phyloP scores from a whole-genome alignment of 768 basidiomycete species.

The Rhizopogon vinicolor region DNA sequence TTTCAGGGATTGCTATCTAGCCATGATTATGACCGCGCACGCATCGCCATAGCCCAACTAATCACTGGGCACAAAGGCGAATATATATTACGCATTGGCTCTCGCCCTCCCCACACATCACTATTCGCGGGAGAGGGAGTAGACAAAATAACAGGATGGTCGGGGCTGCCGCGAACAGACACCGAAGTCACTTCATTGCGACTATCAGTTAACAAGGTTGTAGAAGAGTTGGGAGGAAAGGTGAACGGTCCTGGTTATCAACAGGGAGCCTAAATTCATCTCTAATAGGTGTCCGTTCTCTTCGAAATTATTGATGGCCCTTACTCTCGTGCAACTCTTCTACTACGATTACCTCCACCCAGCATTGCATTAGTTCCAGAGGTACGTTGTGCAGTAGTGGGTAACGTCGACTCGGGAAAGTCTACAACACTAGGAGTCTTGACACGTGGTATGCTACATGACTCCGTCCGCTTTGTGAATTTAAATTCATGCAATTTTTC shows the following conservation, averaged over 20 bases:
- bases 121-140: conserved; percentile 52
- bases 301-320: conserved; percentile 36
- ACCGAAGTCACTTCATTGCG: conserved; percentile 49
- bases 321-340: conserved; percentile 52
- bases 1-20: conserved; percentile 39
- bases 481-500: not conserved
- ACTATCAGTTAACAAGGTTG: conserved; percentile 39
- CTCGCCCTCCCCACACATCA: conserved; percentile 51
- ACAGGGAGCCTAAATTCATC: not conserved
- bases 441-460: conserved; percentile 64
- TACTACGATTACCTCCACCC: conserved; percentile 73
- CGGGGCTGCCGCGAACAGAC: conserved; percentile 43
- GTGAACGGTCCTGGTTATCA: conserved; percentile 31
- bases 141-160: conserved; percentile 47
- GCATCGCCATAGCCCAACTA: conserved; percentile 60
- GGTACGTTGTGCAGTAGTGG: conserved; percentile 93
- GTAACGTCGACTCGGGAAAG: conserved; percentile 93
- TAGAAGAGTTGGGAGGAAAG: conserved; percentile 80
- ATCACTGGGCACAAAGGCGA: conserved; percentile 70
- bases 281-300: conserved; percentile 49
- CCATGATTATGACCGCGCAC: conserved; percentile 48
- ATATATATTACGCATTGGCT: conserved; percentile 69
- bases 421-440: conserved; percentile 92
- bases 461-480: conserved; percentile 12
- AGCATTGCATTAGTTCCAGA: conserved; percentile 80